Base-by-base conservation (phyloP, 1,284 basidiomycete genomes). In the Abortiporus biennis region DNA sequence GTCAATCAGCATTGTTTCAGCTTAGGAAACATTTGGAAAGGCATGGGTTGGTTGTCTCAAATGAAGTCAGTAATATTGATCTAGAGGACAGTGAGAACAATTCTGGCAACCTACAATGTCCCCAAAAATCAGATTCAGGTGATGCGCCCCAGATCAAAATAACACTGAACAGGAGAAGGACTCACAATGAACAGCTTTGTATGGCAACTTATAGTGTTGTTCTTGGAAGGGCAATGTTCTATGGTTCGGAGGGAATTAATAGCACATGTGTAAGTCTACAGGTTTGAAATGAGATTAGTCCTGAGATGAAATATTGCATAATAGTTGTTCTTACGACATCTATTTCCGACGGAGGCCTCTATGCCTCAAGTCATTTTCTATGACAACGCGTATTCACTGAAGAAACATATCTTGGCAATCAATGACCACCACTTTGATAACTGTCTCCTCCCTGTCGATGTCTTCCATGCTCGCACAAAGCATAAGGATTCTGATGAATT, bases 171-270 rank as follows among this genome's bases (percentile, higher is more conserved):
- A n/a, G 37, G 5, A 8, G 22, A 13, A 15, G 45, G 3, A 46
- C 45, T 1, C 45, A 46, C 23, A 46, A 46, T 31, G 41, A 46
- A 23, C 20, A 46, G 21, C 21, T 43, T 4, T 9, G 3, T 4
- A 41, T 46, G 6, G 9, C 41, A 0, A 33, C 41, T 1, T 46
- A 41, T 23, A 41, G 42, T 1, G 23, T 33, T 1, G 25, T 44
- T 16, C 16, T 45, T 13, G 39, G 24, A 5, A 33, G 39, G 4
- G 44, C 40, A 3, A 45, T 35, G 6, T 37, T 45, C 21, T 32
- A 19, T 13, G 44, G 39, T 13, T 23, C 34, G 8, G 24, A 36
- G n/a, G 39, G 32, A 1, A n/a, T 29, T 15, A 38, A 23, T 22
- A 25, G 27, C 27, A n/a, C n/a, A n/a, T n/a, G 27, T 9, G 27